Evolutionary conservation across 2,329 filamentous ascomycete genomes (phyloP), one percentile per base, ranked within the genome.

Genomic region (Clarireedia paspali): DNA sequence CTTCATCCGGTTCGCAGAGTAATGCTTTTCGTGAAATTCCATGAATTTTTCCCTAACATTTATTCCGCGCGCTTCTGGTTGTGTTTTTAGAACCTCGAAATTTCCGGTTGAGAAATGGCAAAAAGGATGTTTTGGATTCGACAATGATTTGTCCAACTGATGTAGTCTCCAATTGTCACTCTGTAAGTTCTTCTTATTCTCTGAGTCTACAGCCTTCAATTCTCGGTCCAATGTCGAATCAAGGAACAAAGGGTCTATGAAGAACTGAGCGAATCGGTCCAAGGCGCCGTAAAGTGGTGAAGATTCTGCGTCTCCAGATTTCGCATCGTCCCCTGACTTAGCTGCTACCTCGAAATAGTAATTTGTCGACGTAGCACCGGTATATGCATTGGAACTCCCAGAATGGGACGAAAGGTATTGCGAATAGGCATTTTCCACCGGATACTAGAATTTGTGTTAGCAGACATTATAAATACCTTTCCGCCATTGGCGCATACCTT

Each of bases 331-430:
- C 27, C 90, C 89, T 12, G 87, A 81, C 51, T 89, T 89, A 34
- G 91, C 90, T 20, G 89, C 89, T 57, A 97, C 85, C 68, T 99
- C 94, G 70, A 99, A 99, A 73, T 89, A 97, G 75, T 95, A 99
- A 74, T 97, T 97, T 61, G 94, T 99, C 52, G 92, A 95, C 1
- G 90, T 96, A 5, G 89, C 79, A 15, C 88, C 91, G 1, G 94
- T 99, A 71, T 95, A 97, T 55, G 94, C 94, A 71, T 99, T 99
- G 27, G 91, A 96, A 68, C 87, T 84, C 55, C 94, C 94, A 9
- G 91, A 95, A 70, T 96, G 87, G 58, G 89, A 81, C 51, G 91
- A 88, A 53, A 99, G 82, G 70, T 95, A 99, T 69, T 92, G 87
- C 67, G 89, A 90, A 76, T 99, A 99, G 62, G 88, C 92, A 71